Conservation (phyloP, 192 early-diverging fungal species). For the Rhizophlyctis rosea region DNA sequence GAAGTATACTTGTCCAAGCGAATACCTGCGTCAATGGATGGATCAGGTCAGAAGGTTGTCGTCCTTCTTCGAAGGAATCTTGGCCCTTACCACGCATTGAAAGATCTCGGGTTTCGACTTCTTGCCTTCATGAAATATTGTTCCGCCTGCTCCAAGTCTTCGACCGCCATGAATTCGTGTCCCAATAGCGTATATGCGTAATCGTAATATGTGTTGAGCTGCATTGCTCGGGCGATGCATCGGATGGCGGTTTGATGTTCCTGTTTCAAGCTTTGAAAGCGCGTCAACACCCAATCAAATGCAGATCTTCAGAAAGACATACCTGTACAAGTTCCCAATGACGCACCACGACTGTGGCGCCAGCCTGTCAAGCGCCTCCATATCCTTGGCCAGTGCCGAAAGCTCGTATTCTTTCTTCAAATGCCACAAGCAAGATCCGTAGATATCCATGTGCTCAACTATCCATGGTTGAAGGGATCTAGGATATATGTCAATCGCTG, state of each 20-base stretch:
- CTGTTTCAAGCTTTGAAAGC: conserved; percentile 58
- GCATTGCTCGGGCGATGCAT: conserved; percentile 73
- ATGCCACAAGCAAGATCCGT: conserved; percentile 86
- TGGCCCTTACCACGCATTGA: conserved; percentile 73
- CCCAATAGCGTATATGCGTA: conserved; percentile 86
- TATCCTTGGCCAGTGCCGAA: conserved; percentile 69
- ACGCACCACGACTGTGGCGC: conserved; percentile 79
- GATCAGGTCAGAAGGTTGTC: not conserved
- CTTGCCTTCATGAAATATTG: conserved; percentile 70
- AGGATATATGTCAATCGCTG: not conserved
- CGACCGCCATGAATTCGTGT: conserved; percentile 72
- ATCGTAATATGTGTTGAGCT: conserved; percentile 59
- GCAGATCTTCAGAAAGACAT: not conserved
- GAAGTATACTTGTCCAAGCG: conserved; percentile 70
- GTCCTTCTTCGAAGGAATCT: conserved; percentile 2
- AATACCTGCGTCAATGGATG: conserved; percentile 53
- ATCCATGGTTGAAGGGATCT: conserved; percentile 62
- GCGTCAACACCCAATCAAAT: conserved; percentile 39
- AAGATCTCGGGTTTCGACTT: conserved; percentile 70
- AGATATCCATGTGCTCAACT: conserved; percentile 77
- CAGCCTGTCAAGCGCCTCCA: conserved; percentile 61
- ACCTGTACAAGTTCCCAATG: conserved; percentile 46
- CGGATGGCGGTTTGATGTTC: conserved; percentile 74
- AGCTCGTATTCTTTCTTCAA: conserved; percentile 67
- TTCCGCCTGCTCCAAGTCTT: conserved; percentile 73